A percentile compares a stretch with the other conserved stretches of the same genome.
Conservation (phyloP, 331 rosid genomes). For the Pyrus hybrid region DNA sequence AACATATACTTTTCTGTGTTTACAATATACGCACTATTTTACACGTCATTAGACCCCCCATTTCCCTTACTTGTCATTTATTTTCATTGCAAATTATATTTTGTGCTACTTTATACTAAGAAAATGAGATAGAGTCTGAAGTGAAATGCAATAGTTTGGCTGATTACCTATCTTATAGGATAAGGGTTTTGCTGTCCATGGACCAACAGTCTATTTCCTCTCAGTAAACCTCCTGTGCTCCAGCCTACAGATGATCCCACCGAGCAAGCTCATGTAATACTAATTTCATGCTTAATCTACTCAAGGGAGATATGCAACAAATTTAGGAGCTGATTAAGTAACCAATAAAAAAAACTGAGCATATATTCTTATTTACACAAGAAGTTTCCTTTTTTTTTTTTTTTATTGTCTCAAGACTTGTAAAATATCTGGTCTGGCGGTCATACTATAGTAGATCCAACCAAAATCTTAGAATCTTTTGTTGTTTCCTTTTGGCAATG, state of each 20-base stretch:
- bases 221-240: constrained; percentile 11
- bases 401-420: not conserved
- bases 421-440: not conserved
- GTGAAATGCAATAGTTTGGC: no score
- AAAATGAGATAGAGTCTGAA: no score
- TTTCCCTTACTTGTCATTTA: no score
- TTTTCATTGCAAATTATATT: no score
- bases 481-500: not conserved
- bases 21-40: no score
- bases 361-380: not conserved
- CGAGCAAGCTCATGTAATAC: constrained; percentile 9
- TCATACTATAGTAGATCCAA: not conserved
- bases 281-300: not conserved
- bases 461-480: not conserved
- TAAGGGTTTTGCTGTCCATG: not conserved
- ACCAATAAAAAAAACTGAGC: not conserved
- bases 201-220: not conserved
- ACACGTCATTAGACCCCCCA: no score
- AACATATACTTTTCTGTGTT: no score
- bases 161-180: not conserved
- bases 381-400: no score
- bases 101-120: no score
- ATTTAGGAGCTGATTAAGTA: not conserved
- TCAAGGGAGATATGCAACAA: not conserved
- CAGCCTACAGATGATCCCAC: constrained; percentile 13